Conservation (phyloP, 495 filamentous ascomycete genomes). For the Delitschia confertaspora region DNA sequence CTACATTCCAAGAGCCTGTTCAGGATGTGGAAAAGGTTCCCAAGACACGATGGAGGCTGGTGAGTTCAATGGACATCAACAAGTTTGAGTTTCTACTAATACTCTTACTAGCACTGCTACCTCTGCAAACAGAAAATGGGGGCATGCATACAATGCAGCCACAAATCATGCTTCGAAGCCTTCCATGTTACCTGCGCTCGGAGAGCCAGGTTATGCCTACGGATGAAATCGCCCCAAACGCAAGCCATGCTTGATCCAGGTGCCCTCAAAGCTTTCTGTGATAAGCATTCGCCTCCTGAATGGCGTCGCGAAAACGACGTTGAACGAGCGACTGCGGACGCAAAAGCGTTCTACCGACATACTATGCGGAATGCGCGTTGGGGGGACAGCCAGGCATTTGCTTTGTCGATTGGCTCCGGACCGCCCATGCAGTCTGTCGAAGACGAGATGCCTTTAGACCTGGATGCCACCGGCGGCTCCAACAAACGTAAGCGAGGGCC, state of each 20-base stretch:
- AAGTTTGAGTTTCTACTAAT: slow-evolving; percentile 8
- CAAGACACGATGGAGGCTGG: slow-evolving; percentile 80
- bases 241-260: slow-evolving; percentile 78
- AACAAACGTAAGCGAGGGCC: slow-evolving; percentile 66
- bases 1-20: slow-evolving; percentile 95
- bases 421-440: slow-evolving; percentile 52
- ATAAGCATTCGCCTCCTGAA: slow-evolving; percentile 87
- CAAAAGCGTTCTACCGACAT: slow-evolving; percentile 73
- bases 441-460: slow-evolving; percentile 30
- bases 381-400: slow-evolving; percentile 83
- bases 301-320: slow-evolving; percentile 82
- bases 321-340: slow-evolving; percentile 54
- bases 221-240: slow-evolving; percentile 86
- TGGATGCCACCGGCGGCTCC: slow-evolving; percentile 48
- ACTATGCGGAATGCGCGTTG: slow-evolving; percentile 79
- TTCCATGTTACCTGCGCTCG: slow-evolving; percentile 97
- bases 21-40: slow-evolving; percentile 97
- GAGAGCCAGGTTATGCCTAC: slow-evolving; percentile 76
- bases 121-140: slow-evolving; percentile 97
- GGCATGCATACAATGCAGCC: slow-evolving; percentile 95
- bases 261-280: slow-evolving; percentile 87
- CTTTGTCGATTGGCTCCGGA: slow-evolving; percentile 64
- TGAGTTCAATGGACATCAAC: slow-evolving; percentile 14
- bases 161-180: slow-evolving; percentile 94
- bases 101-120: slow-evolving; percentile 60